These are phyloP conservation scores for Syzygium grande DNA, from an alignment of 345 rosid species.

Conservation along the genomic window DNA sequence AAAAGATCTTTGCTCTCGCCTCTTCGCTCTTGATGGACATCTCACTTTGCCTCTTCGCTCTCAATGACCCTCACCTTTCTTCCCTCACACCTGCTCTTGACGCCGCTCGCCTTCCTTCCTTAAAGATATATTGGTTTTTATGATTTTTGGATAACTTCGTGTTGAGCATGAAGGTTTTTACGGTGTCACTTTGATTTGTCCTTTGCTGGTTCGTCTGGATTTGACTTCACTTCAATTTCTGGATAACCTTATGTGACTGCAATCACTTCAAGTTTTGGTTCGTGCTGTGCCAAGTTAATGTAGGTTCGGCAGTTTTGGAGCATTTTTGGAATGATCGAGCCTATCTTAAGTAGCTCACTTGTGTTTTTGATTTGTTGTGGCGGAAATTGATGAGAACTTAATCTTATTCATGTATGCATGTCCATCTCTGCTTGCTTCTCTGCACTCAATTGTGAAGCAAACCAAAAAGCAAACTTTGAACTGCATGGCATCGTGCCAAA, in stretches of 20 bases:
- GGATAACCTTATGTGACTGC: not conserved
- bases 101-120: not conserved
- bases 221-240: not conserved
- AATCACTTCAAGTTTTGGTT: no score
- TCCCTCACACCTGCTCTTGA: not conserved
- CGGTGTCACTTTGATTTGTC: not conserved
- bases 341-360: not conserved
- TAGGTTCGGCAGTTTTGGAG: no score
- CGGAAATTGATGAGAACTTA: no score
- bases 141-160: not conserved
- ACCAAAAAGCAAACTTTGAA: no score
- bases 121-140: not conserved
- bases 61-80: not conserved
- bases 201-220: not conserved
- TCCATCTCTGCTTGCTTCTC: no score
- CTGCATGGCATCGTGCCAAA: no score
- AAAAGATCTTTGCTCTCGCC: not conserved
- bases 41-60: not conserved
- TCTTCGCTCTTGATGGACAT: not conserved
- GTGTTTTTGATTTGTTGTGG: no score
- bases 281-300: no score
- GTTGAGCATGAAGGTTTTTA: not conserved
- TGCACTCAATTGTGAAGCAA: no score
- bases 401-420: no score
- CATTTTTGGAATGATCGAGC: not conserved